Base-by-base conservation (phyloP, 2,329 filamentous ascomycete species). In the Trichoderma sp. region DNA sequence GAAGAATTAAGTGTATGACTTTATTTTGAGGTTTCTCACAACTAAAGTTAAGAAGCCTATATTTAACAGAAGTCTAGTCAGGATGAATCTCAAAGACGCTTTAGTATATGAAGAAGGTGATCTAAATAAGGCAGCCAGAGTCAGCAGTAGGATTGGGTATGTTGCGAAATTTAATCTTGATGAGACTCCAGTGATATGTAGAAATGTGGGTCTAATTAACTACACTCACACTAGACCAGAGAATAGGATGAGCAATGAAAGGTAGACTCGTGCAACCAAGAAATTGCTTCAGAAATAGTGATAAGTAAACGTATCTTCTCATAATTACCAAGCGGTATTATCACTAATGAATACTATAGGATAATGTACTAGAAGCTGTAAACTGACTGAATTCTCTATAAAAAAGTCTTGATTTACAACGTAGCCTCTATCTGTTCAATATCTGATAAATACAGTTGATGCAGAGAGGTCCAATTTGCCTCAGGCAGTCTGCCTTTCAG, bases 401-500 rank as follows among this genome's bases (percentile, higher is more conserved):
- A 11, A 8, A 39, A 4, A 4, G 37, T 4, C 39, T 37, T 51
- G 26, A 24, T 37, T 55, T 59, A 66, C 54, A 66, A 51, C 21
- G 39, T 49, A 26, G 24, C 28, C 32, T 66, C 64, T 59, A 66
- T 66, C 64, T 59, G 54, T 30, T 66, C 64, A 30, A 66, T 66
- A 30, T 66, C 64, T n/a, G 64, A 58, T 30, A 66, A 32, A 7
- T 66, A 66, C 39, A 59, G 5, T 18, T 66, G 58, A 16, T 66
- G 64, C 39, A 66, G 21, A 4, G 64, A 55, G 16, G 39, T 59
- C 64, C 64, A 66, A 11, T 86, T 86, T 24, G 84, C 86, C 1
- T 85, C 85, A 0, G 85, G 84, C 68, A 90, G 82, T 1, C 86
- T 87, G 1, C 87, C 87, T 46, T 80, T 78, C 46, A 90, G 78